Evolutionary conservation across 257 asterid genomes (phyloP).

Genomic region (Haberlea rhodopensis): DNA sequence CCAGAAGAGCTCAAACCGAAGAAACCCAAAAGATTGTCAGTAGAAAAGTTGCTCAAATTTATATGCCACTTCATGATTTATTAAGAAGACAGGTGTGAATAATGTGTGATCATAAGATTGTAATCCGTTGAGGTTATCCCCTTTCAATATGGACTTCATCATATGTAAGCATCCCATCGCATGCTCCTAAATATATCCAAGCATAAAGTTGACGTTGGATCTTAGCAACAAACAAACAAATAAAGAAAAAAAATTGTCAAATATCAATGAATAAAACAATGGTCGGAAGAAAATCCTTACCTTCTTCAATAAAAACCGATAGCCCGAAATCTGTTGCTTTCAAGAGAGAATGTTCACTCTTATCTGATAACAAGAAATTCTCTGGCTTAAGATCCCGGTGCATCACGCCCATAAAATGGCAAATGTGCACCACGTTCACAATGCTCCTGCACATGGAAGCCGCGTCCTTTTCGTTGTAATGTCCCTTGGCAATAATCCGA

Average conservation of each 20-base stretch:
- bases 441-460: slow-evolving; percentile 64
- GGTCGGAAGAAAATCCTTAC: slow-evolving; percentile 26
- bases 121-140: no score
- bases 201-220: background rate
- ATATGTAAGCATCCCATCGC: background rate
- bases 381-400: slow-evolving; percentile 87
- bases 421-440: slow-evolving; percentile 67
- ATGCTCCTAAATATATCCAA: background rate
- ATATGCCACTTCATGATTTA: no score
- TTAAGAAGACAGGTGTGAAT: no score
- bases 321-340: slow-evolving; percentile 83
- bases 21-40: no score
- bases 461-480: slow-evolving; percentile 71
- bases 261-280: background rate
- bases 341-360: slow-evolving; percentile 48
- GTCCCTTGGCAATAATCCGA: slow-evolving; percentile 69
- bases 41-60: no score
- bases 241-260: background rate
- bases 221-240: background rate
- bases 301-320: slow-evolving; percentile 75
- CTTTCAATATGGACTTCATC: no score
- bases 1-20: background rate
- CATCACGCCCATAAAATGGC: slow-evolving; percentile 84
- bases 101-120: no score
- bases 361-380: slow-evolving; percentile 69